These are phyloP conservation scores for Phytophthora chlamydospora DNA, from an alignment of 352 stramenopile species.

Conservation along the genomic window DNA sequence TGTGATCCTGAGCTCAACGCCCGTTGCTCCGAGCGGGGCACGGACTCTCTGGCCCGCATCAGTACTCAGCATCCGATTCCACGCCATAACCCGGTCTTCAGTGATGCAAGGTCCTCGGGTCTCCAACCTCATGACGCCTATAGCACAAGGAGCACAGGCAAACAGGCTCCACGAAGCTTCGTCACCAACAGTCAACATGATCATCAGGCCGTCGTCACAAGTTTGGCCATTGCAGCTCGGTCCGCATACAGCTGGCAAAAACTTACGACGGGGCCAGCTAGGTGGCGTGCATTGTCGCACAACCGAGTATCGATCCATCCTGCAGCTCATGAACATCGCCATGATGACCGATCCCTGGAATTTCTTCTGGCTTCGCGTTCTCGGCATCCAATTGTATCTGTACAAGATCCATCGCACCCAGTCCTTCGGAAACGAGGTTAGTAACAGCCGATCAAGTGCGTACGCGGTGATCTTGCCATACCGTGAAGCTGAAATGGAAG, in stretches of 20 bases:
- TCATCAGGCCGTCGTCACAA: background rate
- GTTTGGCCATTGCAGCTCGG: background rate
- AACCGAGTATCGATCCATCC: slow-evolving; percentile 16
- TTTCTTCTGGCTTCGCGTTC: slow-evolving; percentile 31
- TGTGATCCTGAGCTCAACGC: slow-evolving; percentile 18
- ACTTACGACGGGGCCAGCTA: background rate
- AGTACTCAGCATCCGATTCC: slow-evolving; percentile 22
- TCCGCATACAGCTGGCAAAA: background rate
- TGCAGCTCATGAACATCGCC: slow-evolving; percentile 48
- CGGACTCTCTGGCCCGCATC: slow-evolving; percentile 17
- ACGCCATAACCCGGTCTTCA: background rate
- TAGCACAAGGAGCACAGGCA: background rate
- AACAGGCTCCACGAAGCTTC: background rate
- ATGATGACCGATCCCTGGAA: slow-evolving; percentile 55
- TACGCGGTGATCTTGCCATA: slow-evolving; percentile 36
- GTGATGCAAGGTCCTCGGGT: background rate
- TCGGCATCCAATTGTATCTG: slow-evolving; percentile 36
- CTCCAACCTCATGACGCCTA: slow-evolving; percentile 2
- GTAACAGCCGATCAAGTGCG: background rate
- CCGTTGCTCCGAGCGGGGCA: slow-evolving; percentile 10
- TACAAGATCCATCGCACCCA: slow-evolving; percentile 27
- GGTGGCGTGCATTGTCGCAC: slow-evolving; percentile 1
- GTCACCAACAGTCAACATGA: slow-evolving; percentile 8
- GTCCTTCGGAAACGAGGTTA: slow-evolving; percentile 3
- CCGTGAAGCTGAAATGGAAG: slow-evolving; percentile 26